Evolutionary conservation across 306 rosid species (phyloP).

Genomic region (Citrullus amarus): DNA sequence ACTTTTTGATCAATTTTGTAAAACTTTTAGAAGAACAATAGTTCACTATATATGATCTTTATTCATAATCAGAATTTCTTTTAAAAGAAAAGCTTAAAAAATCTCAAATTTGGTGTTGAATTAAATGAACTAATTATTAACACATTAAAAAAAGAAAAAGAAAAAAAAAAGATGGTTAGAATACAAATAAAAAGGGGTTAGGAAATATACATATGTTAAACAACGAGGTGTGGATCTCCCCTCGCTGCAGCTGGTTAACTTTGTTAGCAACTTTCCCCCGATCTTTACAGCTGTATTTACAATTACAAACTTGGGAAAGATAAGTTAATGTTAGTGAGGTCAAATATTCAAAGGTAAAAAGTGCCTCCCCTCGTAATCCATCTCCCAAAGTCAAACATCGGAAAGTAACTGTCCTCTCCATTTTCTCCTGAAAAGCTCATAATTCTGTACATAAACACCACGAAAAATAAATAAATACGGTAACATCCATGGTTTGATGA

Average conservation of each 20-base stretch:
- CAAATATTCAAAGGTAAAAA: not conserved
- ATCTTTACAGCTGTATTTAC: not conserved
- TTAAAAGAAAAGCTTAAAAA: too few relatives aligned
- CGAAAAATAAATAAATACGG: too few relatives aligned
- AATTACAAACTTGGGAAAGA: not conserved
- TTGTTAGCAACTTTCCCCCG: not conserved
- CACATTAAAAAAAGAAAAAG: not conserved
- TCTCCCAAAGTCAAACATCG: not conserved
- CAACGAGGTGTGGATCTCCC: not conserved
- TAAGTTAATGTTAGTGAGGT: not conserved
- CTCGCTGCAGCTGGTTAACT: not conserved
- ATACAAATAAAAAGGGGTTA: not conserved
- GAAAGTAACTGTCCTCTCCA: not conserved
- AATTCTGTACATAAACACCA: not conserved
- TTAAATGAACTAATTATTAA: too few relatives aligned
- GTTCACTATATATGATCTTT: too few relatives aligned
- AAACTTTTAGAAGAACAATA: too few relatives aligned
- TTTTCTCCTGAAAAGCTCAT: not conserved
- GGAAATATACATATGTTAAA: not conserved
- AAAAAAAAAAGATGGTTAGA: not conserved
- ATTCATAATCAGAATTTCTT: too few relatives aligned
- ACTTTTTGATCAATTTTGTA: too few relatives aligned
- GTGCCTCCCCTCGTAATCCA: slow-evolving; percentile 1
- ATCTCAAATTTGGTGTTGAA: too few relatives aligned
- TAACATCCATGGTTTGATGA: too few relatives aligned